phyloP scores from a whole-genome alignment of 1,284 basidiomycete genomes.

The Tilletia caries region DNA sequence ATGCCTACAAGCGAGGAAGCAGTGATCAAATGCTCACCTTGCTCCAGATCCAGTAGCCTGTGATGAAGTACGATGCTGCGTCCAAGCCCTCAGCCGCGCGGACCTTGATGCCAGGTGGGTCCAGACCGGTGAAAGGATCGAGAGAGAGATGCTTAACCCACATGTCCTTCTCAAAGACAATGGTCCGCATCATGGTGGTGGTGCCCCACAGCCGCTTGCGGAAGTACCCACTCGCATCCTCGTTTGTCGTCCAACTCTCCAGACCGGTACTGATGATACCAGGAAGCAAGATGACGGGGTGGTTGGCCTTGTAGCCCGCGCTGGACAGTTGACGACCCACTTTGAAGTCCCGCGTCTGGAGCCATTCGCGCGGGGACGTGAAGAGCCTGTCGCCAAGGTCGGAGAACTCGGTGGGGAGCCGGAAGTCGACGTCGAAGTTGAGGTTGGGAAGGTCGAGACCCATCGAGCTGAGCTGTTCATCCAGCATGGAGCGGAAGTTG shows the following conservation, averaged over 20 bases:
- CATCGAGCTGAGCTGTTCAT: slow-evolving; percentile 40
- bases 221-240: slow-evolving; percentile 36
- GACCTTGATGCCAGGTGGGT: slow-evolving; percentile 82
- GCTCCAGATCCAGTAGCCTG: slow-evolving; percentile 87
- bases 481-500: slow-evolving; percentile 31
- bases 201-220: slow-evolving; percentile 50
- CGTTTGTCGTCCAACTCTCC: slow-evolving; percentile 48
- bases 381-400: slow-evolving; percentile 46
- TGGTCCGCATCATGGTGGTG: slow-evolving; percentile 74
- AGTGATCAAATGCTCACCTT: slow-evolving; percentile 29
- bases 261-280: slow-evolving; percentile 51
- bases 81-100: slow-evolving; percentile 75
- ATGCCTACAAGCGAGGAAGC: not conserved
- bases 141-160: slow-evolving; percentile 90
- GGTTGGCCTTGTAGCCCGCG: slow-evolving; percentile 39
- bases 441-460: slow-evolving; percentile 32
- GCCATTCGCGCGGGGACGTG: slow-evolving; percentile 38
- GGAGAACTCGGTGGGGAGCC: slow-evolving; percentile 39
- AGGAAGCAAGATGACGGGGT: slow-evolving; percentile 50
- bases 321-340: slow-evolving; percentile 34
- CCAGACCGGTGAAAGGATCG: slow-evolving; percentile 82
- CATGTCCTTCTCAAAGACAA: slow-evolving; percentile 74
- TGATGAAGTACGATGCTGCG: slow-evolving; percentile 81
- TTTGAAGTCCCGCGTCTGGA: slow-evolving; percentile 47
- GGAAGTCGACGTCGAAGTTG: slow-evolving; percentile 34